These are phyloP conservation scores for Delonix regia DNA, from an alignment of 306 rosid genomes.

Conservation along the genomic window DNA sequence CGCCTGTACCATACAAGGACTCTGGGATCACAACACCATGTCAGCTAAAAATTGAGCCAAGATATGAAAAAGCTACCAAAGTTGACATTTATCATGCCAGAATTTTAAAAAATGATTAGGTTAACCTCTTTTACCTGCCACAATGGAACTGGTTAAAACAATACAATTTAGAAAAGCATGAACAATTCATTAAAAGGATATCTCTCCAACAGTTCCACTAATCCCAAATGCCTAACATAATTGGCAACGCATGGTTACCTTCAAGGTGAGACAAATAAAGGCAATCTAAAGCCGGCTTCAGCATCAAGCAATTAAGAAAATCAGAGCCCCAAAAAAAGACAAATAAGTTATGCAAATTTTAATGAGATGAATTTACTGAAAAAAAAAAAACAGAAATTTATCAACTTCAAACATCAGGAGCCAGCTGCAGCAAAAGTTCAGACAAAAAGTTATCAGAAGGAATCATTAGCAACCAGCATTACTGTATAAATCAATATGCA, in stretches of 20 bases:
- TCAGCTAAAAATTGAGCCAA: constrained; percentile 41
- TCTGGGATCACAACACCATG: constrained; percentile 44
- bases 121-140: constrained; percentile 62
- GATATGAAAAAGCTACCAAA: constrained; percentile 28
- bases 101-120: constrained; percentile 27
- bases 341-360: constrained; percentile 52
- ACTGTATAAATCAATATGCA: constrained; percentile 43
- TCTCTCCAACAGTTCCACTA: constrained; percentile 28
- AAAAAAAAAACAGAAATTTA: constrained; percentile 33
- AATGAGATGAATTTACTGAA: constrained; percentile 42
- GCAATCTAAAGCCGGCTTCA: constrained; percentile 53
- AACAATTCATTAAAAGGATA: constrained; percentile 29
- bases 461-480: constrained; percentile 59
- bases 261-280: constrained; percentile 41
- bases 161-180: constrained; percentile 30
- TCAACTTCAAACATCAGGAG: constrained; percentile 47
- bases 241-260: constrained; percentile 59
- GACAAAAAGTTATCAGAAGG: constrained; percentile 39
- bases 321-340: constrained; percentile 48
- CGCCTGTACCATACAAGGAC: constrained; percentile 52
- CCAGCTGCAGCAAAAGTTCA: constrained; percentile 49
- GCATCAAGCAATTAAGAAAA: constrained; percentile 45
- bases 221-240: constrained; percentile 56
- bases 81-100: constrained; percentile 35
- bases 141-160: constrained; percentile 47